Base-by-base conservation (phyloP, 495 filamentous ascomycete genomes). In the Astrothelium subdiscretum region DNA sequence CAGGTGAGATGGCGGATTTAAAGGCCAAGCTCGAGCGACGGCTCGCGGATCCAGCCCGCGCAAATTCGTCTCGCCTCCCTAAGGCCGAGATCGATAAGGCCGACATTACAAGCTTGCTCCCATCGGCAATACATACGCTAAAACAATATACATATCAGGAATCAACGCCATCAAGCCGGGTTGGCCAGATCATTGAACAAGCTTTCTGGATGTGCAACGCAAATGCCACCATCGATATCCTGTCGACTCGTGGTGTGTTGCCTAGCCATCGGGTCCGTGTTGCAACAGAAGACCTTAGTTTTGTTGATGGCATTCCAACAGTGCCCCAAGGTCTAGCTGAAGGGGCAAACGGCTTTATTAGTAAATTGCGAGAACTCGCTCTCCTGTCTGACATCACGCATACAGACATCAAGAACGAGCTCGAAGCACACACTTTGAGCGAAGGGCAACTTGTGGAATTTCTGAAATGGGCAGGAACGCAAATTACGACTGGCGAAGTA, bases 161-260 rank as follows among this genome's bases (percentile, higher is more conserved):
- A 66, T 96, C 94, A 2, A 97, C 95, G 0, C 95, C 95, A 2
- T 91, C 86, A 59, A 80, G 82, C 2, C 75, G 86, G 57, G 85
- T 97, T 27, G 88, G 90, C 1, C 81, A 87, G 60, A 86, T 86
- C 58, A 91, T 97, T 62, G 89, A 95, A 72, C 87, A 95, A 72
- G 89, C 89, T 0, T 99, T 97, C 70, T 99, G 94, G 94, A 92
- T 83, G 62, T 90, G 88, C 58, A 90, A 87, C 70, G 88, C 85
- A 66, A 84, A 85, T 38, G 80, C 85, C 1, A 85, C 83, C 1
- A 91, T 97, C 63, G 92, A 96, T 66, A 80, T 97, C 2, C 82
- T 94, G 61, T 95, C 90, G 13, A 94, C 89, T 5, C 81, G 85
- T 60, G 95, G 95, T 54, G 85, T 99, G 1, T 79, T 95, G 42